Base-by-base conservation (phyloP, 2,329 filamentous ascomycete genomes). In the Samsoniella hepiali region DNA sequence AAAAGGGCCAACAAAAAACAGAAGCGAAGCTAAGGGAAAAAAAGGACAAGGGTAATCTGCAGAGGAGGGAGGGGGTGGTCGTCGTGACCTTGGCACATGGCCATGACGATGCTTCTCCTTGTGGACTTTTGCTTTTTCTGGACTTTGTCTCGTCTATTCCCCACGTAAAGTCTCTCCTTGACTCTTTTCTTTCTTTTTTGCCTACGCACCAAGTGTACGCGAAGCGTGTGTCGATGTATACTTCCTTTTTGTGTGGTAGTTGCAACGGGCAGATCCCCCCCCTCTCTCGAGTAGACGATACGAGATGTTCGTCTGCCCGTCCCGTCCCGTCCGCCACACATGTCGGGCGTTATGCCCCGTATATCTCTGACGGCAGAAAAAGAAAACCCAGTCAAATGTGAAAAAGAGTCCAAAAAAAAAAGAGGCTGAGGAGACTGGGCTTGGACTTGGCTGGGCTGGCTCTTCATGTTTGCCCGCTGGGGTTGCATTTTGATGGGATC, bases 21-120 rank as follows among this genome's bases (percentile, higher is more conserved):
- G 22, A 22, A 22, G 22, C 22, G 22, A 51, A 17, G 47, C 47
- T 29, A 56, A 15, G 5, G 8, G 10, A 31, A 10, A 29, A 22
- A 56, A 29, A 40, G 51, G n/a, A 15, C 11, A 7, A 32, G 29
- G 55, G 29, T 13, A 22, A 22, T 22, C 22, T 22, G 22, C 22
- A 27, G 17, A 22, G 15, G 17, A 13, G 29, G 13, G 27, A 31
- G 38, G 17, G 38, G 36, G 55, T 34, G 29, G 42, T 58, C 27
- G 40, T 47, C 55, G 55, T 58, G 55, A 58, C 55, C 42, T 58
- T 45, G 55, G 55, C 55, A 58, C 55, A 58, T 58, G 55, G 55
- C 55, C 55, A 47, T 34, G 53, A 47, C 32, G 53, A 56, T 42
- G 31, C 27, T 42, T 42, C 40, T 56, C 36, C 7, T n/a, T 29